Evolutionary conservation across 2,329 filamentous ascomycete species (phyloP), one percentile per base, ranked within the genome.

Genomic region (Sclerotiophoma versabilis): DNA sequence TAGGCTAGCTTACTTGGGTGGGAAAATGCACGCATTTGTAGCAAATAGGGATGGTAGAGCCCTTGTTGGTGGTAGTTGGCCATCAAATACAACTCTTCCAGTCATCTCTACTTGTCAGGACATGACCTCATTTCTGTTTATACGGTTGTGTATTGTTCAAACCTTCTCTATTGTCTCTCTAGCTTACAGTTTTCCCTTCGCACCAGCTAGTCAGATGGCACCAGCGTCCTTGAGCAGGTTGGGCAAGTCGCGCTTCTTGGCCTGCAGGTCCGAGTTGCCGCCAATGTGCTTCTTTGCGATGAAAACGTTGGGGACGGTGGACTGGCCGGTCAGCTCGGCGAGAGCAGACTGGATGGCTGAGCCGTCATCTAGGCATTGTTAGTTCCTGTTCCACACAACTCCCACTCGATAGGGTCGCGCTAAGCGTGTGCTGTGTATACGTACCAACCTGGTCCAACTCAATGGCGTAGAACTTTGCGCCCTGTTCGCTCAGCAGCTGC

Each of bases 241-340:
- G 64, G 86, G 83, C 48, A 98, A 78, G 63, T 96, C 74, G 11
- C 58, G 62, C 76, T 84, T 85, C 77, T 83, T 85, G 47, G 79
- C 82, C 79, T 93, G 88, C 61, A 96, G 77, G 67, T 95, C 93
- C 20, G 92, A 96, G 85, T 98, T 98, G 65, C 95, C 95, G 60
- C 95, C 95, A 75, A 99, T 96, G 79, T 97, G 93, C 81, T 96
- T 81, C 80, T 92, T 80, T 67, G 80, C 80, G 78, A 99, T 98
- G 83, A 90, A 98, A 80, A 96, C 90, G 82, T 98, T 98, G 69
- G 95, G 95, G 5, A 99, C 95, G 69, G 91, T 93, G 70, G 87
- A 83, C 83, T 99, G 95, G 75, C 84, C 83, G 52, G 87, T 91
- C 69, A 98, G 85, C 61, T 93, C 84, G 65, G 85, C 77, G 57